A percentile compares a stretch with the other conserved stretches of the same genome.
Evolutionary conservation across 2,329 filamentous ascomycete genomes (phyloP).

Genomic region (Botryotinia calthae): DNA sequence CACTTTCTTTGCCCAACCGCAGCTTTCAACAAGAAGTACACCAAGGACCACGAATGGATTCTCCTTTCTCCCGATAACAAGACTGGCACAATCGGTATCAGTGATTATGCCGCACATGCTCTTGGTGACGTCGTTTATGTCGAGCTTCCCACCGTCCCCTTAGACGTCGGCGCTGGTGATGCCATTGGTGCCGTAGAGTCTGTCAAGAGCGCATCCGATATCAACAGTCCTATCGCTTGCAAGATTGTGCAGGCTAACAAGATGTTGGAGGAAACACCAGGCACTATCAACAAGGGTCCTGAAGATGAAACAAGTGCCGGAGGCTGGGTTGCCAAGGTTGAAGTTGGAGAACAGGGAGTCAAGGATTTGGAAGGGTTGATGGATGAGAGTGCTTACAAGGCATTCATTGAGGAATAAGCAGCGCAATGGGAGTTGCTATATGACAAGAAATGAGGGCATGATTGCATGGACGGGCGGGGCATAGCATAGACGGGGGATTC

Average conservation of each 20-base stretch:
- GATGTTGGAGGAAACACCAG: slow-evolving; percentile 78
- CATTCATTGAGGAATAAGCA: slow-evolving; percentile 53
- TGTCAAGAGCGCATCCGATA: slow-evolving; percentile 97
- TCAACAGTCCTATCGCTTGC: slow-evolving; percentile 83
- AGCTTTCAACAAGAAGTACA: slow-evolving; percentile 69
- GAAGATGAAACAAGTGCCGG: slow-evolving; percentile 72
- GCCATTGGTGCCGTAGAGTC: slow-evolving; percentile 93
- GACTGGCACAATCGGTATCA: slow-evolving; percentile 80
- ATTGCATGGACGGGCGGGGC: slow-evolving; percentile 14
- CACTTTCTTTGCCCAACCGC: not conserved
- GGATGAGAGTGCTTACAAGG: slow-evolving; percentile 74
- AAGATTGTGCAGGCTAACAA: slow-evolving; percentile 72
- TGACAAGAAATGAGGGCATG: not conserved
- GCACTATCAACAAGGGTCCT: slow-evolving; percentile 82
- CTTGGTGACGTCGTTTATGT: slow-evolving; percentile 97
- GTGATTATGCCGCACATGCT: slow-evolving; percentile 83
- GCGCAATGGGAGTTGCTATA: not conserved
- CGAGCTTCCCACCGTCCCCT: slow-evolving; percentile 75
- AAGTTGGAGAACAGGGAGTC: slow-evolving; percentile 63
- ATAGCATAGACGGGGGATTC: slow-evolving; percentile 13
- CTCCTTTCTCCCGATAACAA: slow-evolving; percentile 81
- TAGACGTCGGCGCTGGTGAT: slow-evolving; percentile 72
- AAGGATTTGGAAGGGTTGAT: slow-evolving; percentile 74
- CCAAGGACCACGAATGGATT: slow-evolving; percentile 98
- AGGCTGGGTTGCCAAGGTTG: slow-evolving; percentile 90